Evolutionary conservation across 2,329 filamentous ascomycete genomes (phyloP).

Genomic region (Fusarium virguliforme): DNA sequence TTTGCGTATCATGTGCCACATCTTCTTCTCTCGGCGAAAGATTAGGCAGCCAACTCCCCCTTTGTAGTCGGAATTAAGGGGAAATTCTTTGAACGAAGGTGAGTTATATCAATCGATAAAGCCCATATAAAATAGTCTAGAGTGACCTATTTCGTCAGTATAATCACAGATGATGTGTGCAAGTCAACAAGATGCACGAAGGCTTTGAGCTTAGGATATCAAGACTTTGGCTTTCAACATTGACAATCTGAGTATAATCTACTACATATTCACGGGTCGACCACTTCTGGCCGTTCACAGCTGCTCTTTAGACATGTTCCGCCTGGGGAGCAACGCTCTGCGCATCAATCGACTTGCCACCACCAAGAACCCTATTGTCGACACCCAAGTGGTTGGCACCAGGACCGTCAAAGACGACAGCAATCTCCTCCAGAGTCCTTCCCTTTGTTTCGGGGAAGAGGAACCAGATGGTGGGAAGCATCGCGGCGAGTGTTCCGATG

Average conservation of each 20-base stretch:
- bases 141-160: no score
- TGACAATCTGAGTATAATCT: neutral
- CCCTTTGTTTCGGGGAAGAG: constrained; percentile 40
- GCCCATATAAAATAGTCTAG: no score
- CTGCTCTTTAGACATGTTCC: constrained; percentile 12
- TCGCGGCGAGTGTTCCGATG: constrained; percentile 19
- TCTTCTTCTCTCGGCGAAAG: no score
- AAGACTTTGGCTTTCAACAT: neutral
- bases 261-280: neutral
- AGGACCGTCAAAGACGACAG: constrained; percentile 24
- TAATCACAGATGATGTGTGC: no score
- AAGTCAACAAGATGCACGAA: no score
- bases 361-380: neutral
- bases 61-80: no score
- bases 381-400: constrained; percentile 3
- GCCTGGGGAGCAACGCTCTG: constrained; percentile 6
- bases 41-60: no score
- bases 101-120: no score
- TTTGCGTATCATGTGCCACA: no score
- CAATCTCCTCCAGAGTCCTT: constrained; percentile 36
- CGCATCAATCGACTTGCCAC: constrained; percentile 22
- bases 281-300: neutral
- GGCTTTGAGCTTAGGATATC: no score
- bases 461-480: constrained; percentile 30
- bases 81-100: no score